Evolutionary conservation across 305 asterid genomes (phyloP).

Genomic region (Fraxinus paxiana): DNA sequence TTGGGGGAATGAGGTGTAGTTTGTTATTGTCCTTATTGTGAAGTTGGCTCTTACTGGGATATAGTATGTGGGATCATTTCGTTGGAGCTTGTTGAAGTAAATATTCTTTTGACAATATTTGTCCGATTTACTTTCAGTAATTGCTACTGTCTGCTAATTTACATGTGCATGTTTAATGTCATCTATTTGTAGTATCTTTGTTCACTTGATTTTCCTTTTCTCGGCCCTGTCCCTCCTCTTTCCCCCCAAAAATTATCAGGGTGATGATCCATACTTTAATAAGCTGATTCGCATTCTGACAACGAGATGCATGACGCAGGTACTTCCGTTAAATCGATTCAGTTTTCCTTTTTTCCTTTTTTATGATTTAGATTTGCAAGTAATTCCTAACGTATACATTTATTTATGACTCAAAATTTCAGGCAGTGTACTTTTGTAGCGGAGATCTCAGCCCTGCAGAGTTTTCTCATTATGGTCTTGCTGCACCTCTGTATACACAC

Average conservation of each 20-base stretch:
- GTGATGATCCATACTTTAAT: conserved; percentile 89
- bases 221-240: not conserved
- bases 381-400: conserved; percentile 12
- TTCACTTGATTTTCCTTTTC: conserved; percentile 7
- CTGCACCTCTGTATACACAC: conserved; percentile 87
- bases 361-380: conserved; percentile 3
- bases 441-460: conserved; percentile 95
- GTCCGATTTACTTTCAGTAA: not conserved
- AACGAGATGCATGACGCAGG: conserved; percentile 99
- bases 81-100: not conserved
- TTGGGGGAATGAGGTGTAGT: not conserved
- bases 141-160: not conserved
- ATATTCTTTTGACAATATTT: not conserved
- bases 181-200: conserved; percentile 1
- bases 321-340: conserved; percentile 27
- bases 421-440: conserved; percentile 97
- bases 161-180: conserved; percentile 1
- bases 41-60: not conserved
- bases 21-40: not conserved
- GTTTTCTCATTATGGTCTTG: conserved; percentile 88
- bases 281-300: conserved; percentile 94
- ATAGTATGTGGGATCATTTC: not conserved
- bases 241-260: conserved; percentile 37
- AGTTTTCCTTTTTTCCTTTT: not conserved
- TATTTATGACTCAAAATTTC: conserved; percentile 26